phyloP scores from a whole-genome alignment of 805 yeast species.

The Candida peoriensis region DNA sequence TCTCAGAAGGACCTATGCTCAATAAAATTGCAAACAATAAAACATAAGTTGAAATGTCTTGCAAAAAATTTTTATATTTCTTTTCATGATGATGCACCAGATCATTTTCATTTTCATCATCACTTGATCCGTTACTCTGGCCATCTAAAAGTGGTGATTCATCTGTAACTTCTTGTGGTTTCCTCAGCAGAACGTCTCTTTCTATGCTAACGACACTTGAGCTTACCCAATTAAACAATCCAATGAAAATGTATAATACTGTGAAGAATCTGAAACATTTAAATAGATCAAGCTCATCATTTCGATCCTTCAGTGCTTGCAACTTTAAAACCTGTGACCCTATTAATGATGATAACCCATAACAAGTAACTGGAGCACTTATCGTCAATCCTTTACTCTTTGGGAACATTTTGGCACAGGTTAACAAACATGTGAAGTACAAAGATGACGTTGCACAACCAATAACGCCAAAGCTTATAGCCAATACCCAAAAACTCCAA shows the following conservation, averaged over 20 bases:
- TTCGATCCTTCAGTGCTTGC: slow-evolving; percentile 20
- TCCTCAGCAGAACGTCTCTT: slow-evolving; percentile 21
- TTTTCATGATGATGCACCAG: slow-evolving; percentile 22
- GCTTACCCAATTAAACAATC: slow-evolving; percentile 57
- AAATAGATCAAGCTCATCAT: slow-evolving; percentile 37
- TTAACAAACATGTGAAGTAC: slow-evolving; percentile 64
- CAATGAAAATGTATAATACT: slow-evolving; percentile 48
- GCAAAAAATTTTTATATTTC: slow-evolving; percentile 14
- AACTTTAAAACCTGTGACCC: slow-evolving; percentile 58
- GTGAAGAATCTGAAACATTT: slow-evolving; percentile 51
- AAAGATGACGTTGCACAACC: slow-evolving; percentile 72
- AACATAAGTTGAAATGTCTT: slow-evolving; percentile 58
- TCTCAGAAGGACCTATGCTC: slow-evolving; percentile 78
- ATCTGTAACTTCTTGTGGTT: slow-evolving; percentile 23
- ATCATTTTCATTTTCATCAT: slow-evolving; percentile 23
- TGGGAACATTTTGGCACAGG: slow-evolving; percentile 86
- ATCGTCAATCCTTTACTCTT: slow-evolving; percentile 73
- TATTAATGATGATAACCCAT: slow-evolving; percentile 76
- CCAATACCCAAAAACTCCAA: slow-evolving; percentile 30
- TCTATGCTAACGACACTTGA: slow-evolving; percentile 58
- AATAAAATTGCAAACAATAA: slow-evolving; percentile 60
- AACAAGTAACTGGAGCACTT: slow-evolving; percentile 82
- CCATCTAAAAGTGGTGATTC: slow-evolving; percentile 29
- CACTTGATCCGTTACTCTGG: slow-evolving; percentile 16
- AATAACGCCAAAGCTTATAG: slow-evolving; percentile 49